Base-by-base conservation (phyloP, 192 early-diverging fungal genomes). In the Backusella morwellensis region DNA sequence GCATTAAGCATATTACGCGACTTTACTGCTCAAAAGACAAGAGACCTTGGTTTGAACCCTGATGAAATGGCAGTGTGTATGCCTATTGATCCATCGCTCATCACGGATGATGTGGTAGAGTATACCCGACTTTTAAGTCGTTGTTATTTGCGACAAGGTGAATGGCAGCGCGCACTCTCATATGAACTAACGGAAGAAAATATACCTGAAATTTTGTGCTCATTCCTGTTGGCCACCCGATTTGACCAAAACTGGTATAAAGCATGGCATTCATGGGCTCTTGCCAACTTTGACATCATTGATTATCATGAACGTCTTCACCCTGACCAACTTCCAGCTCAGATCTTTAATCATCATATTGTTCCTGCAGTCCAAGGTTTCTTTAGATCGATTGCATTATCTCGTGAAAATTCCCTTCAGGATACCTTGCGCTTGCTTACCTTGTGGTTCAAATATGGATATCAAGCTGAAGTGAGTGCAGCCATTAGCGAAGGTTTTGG, bases 261-360 rank as follows among this genome's bases (percentile, higher is more conserved):
- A 73, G 97, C 96, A 19, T 99, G 97, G 97, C 97, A 99, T 77
- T 90, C 95, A 17, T 97, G 96, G 93, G 97, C 96, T n/a, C 81
- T 97, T 19, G 90, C 93, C 35, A 97, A 97, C 79, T 94, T 94
- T 79, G 95, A 99, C 77, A 93, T 92, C 35, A 88, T 97, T 73
- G 88, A 88, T 6, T 90, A 92, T 77, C 89, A 93, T 76, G 91
- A 93, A 59, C 89, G 93, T 80, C 78, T 84, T 9, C 81, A 88
- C 66, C 87, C 88, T 6, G 79, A 73, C 23, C 79, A 76, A 17
- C 42, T 79, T 47, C 78, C 81, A 36, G 66, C 86, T 41, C 63
- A 81, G 77, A 68, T 83, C 78, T 79, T 90, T 59, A 77, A 86
- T 81, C 81, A 88, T 78, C 90, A 97, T 72, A 90, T 97, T 35